A percentile compares a stretch with the other conserved stretches of the same genome.
These are phyloP conservation scores for Termitomyces sp. DNA, from an alignment of 768 basidiomycete genomes.

Conservation along the genomic window DNA sequence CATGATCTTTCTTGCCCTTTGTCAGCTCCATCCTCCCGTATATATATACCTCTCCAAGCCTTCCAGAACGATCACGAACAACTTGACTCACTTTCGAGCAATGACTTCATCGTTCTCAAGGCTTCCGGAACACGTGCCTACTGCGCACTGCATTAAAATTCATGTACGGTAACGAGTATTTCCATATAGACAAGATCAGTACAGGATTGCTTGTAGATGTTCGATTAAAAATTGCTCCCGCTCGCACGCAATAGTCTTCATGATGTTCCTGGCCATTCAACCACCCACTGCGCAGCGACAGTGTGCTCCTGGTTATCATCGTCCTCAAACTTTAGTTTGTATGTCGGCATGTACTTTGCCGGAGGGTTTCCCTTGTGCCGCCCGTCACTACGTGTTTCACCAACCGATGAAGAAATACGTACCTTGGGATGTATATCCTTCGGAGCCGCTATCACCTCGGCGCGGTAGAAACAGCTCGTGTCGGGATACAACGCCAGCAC, in stretches of 20 bases:
- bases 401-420: conserved; percentile 7
- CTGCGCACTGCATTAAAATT: no score
- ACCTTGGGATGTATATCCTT: conserved; percentile 33
- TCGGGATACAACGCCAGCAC: conserved; percentile 90
- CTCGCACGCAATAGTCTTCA: conserved; percentile 3
- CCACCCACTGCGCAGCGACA: conserved; percentile 75
- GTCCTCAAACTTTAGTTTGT: conserved; percentile 85
- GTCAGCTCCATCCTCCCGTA: not conserved
- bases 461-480: conserved; percentile 87
- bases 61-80: conserved; percentile 8
- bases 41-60: conserved; percentile 5
- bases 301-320: conserved; percentile 80
- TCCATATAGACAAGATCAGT: conserved; percentile 6
- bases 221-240: conserved; percentile 4
- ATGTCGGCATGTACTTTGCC: conserved; percentile 48
- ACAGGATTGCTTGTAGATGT: conserved; percentile 12
- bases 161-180: no score
- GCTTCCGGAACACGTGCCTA: conserved; percentile 2
- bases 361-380: conserved; percentile 22
- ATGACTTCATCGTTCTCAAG: not conserved
- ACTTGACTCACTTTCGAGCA: not conserved
- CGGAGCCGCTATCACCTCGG: conserved; percentile 74
- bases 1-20: conserved; percentile 29
- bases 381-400: not conserved
- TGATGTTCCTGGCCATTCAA: conserved; percentile 62